A percentile compares a stretch with the other conserved stretches of the same genome.
These are phyloP conservation scores for Pezizomycotina sp. DNA, from an alignment of 2,329 filamentous ascomycete genomes.

Conservation along the genomic window DNA sequence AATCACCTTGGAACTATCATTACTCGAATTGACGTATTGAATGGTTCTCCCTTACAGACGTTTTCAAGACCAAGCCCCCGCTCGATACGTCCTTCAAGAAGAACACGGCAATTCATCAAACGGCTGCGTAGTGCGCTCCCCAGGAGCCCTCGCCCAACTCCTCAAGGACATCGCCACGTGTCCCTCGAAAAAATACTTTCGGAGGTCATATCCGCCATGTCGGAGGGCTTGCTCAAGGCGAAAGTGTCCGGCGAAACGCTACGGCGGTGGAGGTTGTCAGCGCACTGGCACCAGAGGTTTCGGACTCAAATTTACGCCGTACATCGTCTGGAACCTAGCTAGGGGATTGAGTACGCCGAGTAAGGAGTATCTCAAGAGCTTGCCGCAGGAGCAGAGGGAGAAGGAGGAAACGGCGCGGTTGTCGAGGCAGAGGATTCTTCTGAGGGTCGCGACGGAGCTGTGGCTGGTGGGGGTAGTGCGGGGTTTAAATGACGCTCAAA, in stretches of 20 bases:
- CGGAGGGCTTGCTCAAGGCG: slow-evolving; percentile 24
- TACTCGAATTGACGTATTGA: not conserved
- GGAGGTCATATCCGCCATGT: slow-evolving; percentile 25
- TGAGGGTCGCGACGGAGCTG: slow-evolving; percentile 83
- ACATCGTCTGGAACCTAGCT: slow-evolving; percentile 25
- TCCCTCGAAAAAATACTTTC: slow-evolving; percentile 25
- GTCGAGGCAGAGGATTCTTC: slow-evolving; percentile 63
- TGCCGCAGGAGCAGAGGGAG: slow-evolving; percentile 69
- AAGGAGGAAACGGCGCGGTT: slow-evolving; percentile 92
- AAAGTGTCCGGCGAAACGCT: slow-evolving; percentile 22
- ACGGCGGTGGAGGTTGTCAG: slow-evolving; percentile 25
- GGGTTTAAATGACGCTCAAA: slow-evolving; percentile 55
- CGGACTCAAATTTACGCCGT: slow-evolving; percentile 24
- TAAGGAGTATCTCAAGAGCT: slow-evolving; percentile 46
- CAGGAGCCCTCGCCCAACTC: slow-evolving; percentile 21
- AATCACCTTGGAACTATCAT: not conserved
- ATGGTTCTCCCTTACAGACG: slow-evolving; percentile 15
- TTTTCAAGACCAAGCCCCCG: slow-evolving; percentile 21
- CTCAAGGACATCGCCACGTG: slow-evolving; percentile 25
- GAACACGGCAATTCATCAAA: slow-evolving; percentile 26
- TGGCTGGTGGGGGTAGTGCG: slow-evolving; percentile 84
- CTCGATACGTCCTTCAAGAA: slow-evolving; percentile 26
- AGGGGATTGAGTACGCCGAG: slow-evolving; percentile 24
- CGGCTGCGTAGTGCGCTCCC: slow-evolving; percentile 23
- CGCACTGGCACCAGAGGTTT: slow-evolving; percentile 25